Evolutionary conservation across 805 yeast species (phyloP).

Genomic region (Saccharomycopsis babjevae): DNA sequence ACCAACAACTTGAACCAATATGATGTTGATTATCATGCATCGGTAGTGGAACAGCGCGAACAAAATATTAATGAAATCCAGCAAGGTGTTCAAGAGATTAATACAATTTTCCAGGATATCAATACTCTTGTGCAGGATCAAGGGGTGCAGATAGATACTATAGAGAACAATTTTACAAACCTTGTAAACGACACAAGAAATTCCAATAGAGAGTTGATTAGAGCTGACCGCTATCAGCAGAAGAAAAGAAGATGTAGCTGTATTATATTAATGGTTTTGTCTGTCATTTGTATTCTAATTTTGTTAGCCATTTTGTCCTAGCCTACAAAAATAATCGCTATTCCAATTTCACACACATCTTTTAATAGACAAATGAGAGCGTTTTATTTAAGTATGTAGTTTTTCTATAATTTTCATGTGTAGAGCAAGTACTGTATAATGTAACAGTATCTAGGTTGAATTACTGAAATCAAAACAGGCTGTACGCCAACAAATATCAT

Average conservation of each 20-base stretch:
- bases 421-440: no score
- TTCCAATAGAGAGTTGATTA: conserved; percentile 59
- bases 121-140: conserved; percentile 74
- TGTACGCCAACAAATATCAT: no score
- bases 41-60: conserved; percentile 63
- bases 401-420: no score
- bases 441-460: no score
- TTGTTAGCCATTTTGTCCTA: conserved; percentile 36
- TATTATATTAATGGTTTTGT: conserved; percentile 47
- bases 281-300: conserved; percentile 47
- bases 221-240: conserved; percentile 69
- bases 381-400: no score
- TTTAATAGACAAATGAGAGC: neutral
- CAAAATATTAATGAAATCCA: conserved; percentile 62
- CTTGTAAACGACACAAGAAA: conserved; percentile 54
- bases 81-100: conserved; percentile 74
- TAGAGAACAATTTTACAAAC: conserved; percentile 67
- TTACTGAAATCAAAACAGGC: no score
- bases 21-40: conserved; percentile 52
- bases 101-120: conserved; percentile 73
- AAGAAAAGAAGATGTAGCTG: conserved; percentile 66
- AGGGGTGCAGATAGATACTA: conserved; percentile 73
- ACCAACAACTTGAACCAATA: conserved; percentile 32
- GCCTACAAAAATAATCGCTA: neutral
- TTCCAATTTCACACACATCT: neutral